A percentile compares a stretch with the other conserved stretches of the same genome.
Conservation (phyloP, 1,284 basidiomycete species). For the Xanthoconium separans region DNA sequence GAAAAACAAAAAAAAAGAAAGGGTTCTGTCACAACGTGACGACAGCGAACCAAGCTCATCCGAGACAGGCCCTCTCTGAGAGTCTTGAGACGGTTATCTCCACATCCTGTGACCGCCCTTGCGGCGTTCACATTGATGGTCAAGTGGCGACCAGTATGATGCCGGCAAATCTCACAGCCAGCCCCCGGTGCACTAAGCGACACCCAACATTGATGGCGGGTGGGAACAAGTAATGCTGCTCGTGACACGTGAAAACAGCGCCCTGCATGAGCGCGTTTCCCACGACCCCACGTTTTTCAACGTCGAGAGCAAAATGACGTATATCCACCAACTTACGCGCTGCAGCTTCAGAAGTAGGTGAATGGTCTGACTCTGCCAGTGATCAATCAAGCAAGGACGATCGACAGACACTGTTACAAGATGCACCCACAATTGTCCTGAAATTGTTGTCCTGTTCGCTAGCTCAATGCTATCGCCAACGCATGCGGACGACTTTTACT, state of each 20-base stretch:
- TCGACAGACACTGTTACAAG: not conserved
- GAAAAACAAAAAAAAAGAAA: constrained; percentile 6
- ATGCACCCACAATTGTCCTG: constrained; percentile 19
- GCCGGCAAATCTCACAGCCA: constrained; percentile 22
- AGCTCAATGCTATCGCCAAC: constrained; percentile 6
- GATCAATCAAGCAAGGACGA: constrained; percentile 7
- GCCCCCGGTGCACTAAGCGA: not conserved
- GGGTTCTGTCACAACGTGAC: constrained; percentile 18
- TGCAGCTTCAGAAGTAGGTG: not conserved
- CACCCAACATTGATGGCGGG: not conserved
- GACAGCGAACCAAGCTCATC: constrained; percentile 28
- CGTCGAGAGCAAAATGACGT: constrained; percentile 40
- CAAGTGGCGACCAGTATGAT: constrained; percentile 10
- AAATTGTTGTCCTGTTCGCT: constrained; percentile 11
- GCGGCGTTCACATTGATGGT: constrained; percentile 17
- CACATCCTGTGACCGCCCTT: constrained; percentile 15
- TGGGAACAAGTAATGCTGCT: constrained; percentile 10
- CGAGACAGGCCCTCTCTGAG: constrained; percentile 23
- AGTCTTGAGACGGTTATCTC: constrained; percentile 25
- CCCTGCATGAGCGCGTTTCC: constrained; percentile 30
- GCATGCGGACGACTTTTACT: constrained; percentile 11
- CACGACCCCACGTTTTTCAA: constrained; percentile 62
- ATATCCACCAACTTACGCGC: constrained; percentile 27
- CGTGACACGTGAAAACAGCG: constrained; percentile 21
- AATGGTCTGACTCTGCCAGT: constrained; percentile 7